phyloP scores from a whole-genome alignment of 345 rosid species.

The Brassica nigra region DNA sequence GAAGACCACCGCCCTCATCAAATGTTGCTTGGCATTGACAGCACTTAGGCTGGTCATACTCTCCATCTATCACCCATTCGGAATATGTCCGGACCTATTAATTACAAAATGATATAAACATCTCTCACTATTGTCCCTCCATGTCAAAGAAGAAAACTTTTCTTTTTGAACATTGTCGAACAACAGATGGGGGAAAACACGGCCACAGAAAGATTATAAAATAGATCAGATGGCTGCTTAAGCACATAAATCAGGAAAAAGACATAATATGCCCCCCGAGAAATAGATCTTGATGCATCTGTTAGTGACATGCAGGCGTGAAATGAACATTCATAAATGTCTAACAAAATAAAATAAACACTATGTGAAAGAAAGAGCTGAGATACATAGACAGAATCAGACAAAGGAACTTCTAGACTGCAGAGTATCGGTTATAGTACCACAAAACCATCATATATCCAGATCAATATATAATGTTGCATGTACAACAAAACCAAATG shows the following conservation, averaged over 20 bases:
- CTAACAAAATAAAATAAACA: not conserved
- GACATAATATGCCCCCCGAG: not conserved
- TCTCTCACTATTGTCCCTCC: slow-evolving; percentile 13
- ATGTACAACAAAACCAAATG: slow-evolving; percentile 14
- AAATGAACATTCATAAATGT: slow-evolving; percentile 1
- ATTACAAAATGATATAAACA: slow-evolving; percentile 24
- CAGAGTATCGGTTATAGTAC: not conserved
- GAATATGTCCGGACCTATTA: slow-evolving; percentile 90
- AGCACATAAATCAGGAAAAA: slow-evolving; percentile 3
- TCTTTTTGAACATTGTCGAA: not conserved
- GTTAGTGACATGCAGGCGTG: not conserved
- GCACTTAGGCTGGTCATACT: slow-evolving; percentile 97
- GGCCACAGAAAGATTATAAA: not conserved
- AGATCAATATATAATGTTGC: not conserved
- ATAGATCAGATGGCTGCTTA: slow-evolving; percentile 1
- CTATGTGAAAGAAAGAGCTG: not conserved
- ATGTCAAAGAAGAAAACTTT: not conserved
- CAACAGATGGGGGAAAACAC: not conserved
- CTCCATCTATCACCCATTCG: slow-evolving; percentile 99
- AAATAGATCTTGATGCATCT: not conserved
- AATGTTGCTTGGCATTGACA: slow-evolving; percentile 75
- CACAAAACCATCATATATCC: not conserved
- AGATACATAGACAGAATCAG: slow-evolving; percentile 3
- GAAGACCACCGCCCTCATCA: slow-evolving; percentile 65
- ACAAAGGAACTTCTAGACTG: not conserved